Percentiles rank a stretch among this genome's conserved stretches.
Evolutionary conservation across 1,284 basidiomycete species (phyloP).

Genomic region (Ceratobasidium sp.): DNA sequence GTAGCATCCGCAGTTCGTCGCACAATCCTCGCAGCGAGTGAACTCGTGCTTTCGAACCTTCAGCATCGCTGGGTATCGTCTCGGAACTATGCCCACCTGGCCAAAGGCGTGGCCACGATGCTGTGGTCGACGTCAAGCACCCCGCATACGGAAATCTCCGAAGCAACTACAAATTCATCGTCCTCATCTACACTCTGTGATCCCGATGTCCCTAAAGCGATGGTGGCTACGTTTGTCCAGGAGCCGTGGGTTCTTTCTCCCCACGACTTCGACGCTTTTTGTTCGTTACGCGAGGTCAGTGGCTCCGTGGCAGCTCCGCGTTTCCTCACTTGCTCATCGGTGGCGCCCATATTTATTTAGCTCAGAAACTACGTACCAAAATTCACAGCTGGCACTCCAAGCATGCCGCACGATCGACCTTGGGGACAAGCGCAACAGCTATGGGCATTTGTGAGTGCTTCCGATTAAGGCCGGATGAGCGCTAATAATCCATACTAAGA

Average conservation of each 20-base stretch:
- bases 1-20: slow-evolving; percentile 34
- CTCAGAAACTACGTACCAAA: slow-evolving; percentile 39
- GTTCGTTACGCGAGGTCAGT: slow-evolving; percentile 29
- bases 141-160: background rate
- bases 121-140: slow-evolving; percentile 22
- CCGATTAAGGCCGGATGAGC: too few species aligned
- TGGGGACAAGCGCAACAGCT: slow-evolving; percentile 38
- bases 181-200: slow-evolving; percentile 32
- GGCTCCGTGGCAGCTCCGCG: background rate
- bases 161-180: slow-evolving; percentile 1
- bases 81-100: slow-evolving; percentile 34
- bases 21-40: slow-evolving; percentile 29
- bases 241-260: slow-evolving; percentile 41
- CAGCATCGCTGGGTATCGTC: slow-evolving; percentile 35
- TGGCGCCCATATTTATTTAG: background rate
- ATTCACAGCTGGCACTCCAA: slow-evolving; percentile 9
- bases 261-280: slow-evolving; percentile 29
- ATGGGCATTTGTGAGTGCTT: slow-evolving; percentile 37
- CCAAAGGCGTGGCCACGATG: slow-evolving; percentile 32
- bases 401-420: slow-evolving; percentile 21
- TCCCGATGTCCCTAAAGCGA: slow-evolving; percentile 26
- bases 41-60: slow-evolving; percentile 36
- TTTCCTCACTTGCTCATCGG: too few species aligned
- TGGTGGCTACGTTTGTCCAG: slow-evolving; percentile 32
- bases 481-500: slow-evolving; percentile 9